Base-by-base conservation (phyloP, 345 rosid species). In the Pistacia vera region DNA sequence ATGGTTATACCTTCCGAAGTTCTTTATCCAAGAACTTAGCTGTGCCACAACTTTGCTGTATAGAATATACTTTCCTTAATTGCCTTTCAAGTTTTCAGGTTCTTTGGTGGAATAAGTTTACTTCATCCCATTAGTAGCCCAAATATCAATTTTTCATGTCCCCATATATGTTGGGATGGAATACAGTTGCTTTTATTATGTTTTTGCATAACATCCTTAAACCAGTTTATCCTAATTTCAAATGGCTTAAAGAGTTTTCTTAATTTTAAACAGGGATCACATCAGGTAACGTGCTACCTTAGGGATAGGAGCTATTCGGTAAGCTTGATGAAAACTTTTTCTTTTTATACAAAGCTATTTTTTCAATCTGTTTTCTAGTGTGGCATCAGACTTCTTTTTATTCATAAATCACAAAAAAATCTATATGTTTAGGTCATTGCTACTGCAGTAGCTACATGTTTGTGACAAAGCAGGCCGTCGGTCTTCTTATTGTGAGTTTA, bases 291-390 rank as follows among this genome's bases (percentile, higher is more conserved):
- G 81, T 78, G 74, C 98, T 48, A 93, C 99, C 59, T 80, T 87
- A 81, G 97, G 91, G 59, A 72, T 96, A 30, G 99, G 99, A 70
- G 97, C 88, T 77, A 68, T 93, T 81, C 99, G 97, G 99, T 93
- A 85, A 71, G 49, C 71, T 73, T 63, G 51, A 68, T 71, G 36
- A 58, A 65, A 58, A 14, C 63, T 57, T 60, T 17, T 36, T 16
- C 7, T 13, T 54, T 54, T 54, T 4, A n/a, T 17, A 4, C 41
- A 58, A 63, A 10, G 10, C 25, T 73, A 46, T 66, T 72, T 17
- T 64, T 63, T 44, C 30, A 76, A 7, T 70, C 60, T 54, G 5
- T 63, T 56, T 65, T 55, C 18, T 11, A 48, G 13, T 9, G 0
- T 51, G 38, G 44, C 60, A 59, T 58, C 8, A 49, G 44, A 30